Conservation (phyloP, 129 eudicot genomes). For the Lactuca sativa region DNA sequence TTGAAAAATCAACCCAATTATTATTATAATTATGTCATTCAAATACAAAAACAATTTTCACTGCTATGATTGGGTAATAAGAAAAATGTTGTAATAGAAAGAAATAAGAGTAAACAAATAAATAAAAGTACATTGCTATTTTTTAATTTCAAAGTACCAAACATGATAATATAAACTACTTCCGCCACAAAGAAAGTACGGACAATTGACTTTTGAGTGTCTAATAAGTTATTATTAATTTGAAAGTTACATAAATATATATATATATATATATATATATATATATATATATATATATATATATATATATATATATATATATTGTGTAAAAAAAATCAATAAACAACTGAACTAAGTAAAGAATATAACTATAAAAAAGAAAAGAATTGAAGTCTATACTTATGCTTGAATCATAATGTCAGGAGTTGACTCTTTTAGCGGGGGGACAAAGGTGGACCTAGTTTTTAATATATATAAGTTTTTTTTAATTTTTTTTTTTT, state of each 20-base stretch:
- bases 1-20: too few relatives aligned
- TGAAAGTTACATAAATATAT: background rate
- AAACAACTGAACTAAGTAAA: conserved; percentile 3
- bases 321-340: background rate
- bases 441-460: conserved; percentile 25
- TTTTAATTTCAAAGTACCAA: background rate
- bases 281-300: too few relatives aligned
- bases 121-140: too few relatives aligned
- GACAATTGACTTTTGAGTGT: conserved; percentile 20
- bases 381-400: background rate
- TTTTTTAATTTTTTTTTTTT: background rate
- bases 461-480: conserved; percentile 1
- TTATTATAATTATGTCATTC: too few relatives aligned
- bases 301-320: background rate
- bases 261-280: too few relatives aligned
- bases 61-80: too few relatives aligned
- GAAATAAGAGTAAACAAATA: too few relatives aligned
- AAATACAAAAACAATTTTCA: too few relatives aligned
- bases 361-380: background rate
- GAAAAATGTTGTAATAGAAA: too few relatives aligned
- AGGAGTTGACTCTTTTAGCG: conserved; percentile 22
- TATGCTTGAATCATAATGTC: background rate
- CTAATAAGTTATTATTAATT: conserved; percentile 13
- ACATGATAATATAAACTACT: conserved; percentile 13
- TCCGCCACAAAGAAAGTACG: conserved; percentile 7